Evolutionary conservation across 176 grass and related monocot species (phyloP).

Genomic region (Otatea glauca): DNA sequence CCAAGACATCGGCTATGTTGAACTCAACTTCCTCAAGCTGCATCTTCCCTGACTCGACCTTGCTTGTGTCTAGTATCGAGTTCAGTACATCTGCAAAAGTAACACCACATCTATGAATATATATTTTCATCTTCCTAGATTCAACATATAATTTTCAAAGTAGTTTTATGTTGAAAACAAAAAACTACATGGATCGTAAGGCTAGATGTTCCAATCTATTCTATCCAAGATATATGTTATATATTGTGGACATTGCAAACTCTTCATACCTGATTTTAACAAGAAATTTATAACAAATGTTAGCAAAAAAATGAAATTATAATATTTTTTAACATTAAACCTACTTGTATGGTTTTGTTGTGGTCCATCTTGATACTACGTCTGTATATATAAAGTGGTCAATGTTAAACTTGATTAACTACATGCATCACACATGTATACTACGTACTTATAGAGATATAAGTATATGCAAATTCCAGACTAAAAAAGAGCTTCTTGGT

Average conservation of each 20-base stretch:
- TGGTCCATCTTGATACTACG: not conserved
- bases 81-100: slow-evolving; percentile 68
- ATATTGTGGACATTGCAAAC: too few relatives aligned
- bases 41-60: slow-evolving; percentile 87
- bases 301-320: not conserved
- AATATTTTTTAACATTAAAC: too few relatives aligned
- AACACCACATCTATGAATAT: not conserved
- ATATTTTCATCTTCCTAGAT: not conserved
- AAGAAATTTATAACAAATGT: not conserved
- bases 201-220: too few relatives aligned
- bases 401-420: not conserved
- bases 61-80: slow-evolving; percentile 73
- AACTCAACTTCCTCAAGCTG: slow-evolving; percentile 68
- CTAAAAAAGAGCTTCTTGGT: slow-evolving; percentile 64
- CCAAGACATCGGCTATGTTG: slow-evolving; percentile 65
- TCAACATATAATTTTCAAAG: not conserved
- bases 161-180: not conserved
- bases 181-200: not conserved
- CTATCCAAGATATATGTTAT: too few relatives aligned
- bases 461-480: not conserved
- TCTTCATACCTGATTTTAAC: not conserved
- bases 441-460: too few relatives aligned
- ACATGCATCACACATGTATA: too few relatives aligned
- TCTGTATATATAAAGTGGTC: not conserved
- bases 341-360: not conserved